Base-by-base conservation (phyloP, 2,329 filamentous ascomycete genomes). In the Colletotrichum sp. region DNA sequence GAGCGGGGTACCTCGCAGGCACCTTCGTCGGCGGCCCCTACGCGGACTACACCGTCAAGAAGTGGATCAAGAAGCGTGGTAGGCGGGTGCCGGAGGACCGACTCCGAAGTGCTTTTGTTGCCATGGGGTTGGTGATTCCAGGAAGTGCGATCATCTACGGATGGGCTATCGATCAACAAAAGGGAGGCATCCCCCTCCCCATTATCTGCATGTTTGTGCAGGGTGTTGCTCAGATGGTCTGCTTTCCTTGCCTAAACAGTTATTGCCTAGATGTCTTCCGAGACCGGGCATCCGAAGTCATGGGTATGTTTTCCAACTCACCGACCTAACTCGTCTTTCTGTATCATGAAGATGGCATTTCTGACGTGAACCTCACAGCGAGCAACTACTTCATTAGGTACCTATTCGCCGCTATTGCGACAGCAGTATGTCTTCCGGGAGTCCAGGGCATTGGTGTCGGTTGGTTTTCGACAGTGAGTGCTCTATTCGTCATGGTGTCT, bases 351-450 rank as follows among this genome's bases (percentile, higher is more conserved):
- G 39, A 48, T n/a, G 18, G 18, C 16, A 26, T 26, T 8, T 10
- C 70, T 75, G 8, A 76, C 70, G 0, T 3, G 7, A 22, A 16
- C 6, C 34, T 3, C 3, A 8, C n/a, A 76, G 94, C 94, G 1
- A 94, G 94, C 0, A 97, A 96, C 83, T 97, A 96, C 83, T 92
- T 95, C 80, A 88, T 95, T 65, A 89, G 95, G 6, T 97, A 96
- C 82, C 81, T 95, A 6, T 94, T 96, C 78, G 95, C 92, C 1
- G 94, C 94, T 18, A 84, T 91, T 6, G 94, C 91, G 0, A 94
- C 92, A 7, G 95, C 93, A 0, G 90, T 92, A 2, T 94, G 94
- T 71, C 86, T 97, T 72, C 95, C 95, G 0, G 93, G 92, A 1
- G 89, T 96, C 15, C 87, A 96, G 74, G 86, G 84, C 44, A 93